Percentiles rank a stretch among this genome's conserved stretches.
phyloP scores from a whole-genome alignment of 164 flowering plant genomes.

The Saururus chinensis region DNA sequence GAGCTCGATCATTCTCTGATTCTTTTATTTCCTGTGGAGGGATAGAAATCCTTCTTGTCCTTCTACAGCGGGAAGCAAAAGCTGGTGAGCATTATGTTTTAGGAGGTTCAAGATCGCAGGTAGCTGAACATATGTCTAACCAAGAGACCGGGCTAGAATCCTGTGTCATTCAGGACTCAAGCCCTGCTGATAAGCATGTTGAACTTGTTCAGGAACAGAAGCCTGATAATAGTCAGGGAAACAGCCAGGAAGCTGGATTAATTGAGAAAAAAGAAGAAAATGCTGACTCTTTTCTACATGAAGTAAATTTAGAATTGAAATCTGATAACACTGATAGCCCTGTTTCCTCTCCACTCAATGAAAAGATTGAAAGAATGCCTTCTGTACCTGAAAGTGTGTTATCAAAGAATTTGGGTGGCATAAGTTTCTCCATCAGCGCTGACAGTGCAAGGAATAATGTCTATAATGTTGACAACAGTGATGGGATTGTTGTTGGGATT shows the following conservation, averaged over 20 bases:
- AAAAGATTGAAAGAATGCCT: slow-evolving; percentile 39
- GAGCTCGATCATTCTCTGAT: slow-evolving; percentile 84
- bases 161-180: background rate
- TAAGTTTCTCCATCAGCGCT: slow-evolving; percentile 76
- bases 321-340: slow-evolving; percentile 13
- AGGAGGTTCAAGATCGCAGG: slow-evolving; percentile 20
- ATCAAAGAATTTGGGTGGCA: slow-evolving; percentile 75
- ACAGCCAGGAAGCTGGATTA: slow-evolving; percentile 20
- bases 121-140: slow-evolving; percentile 11
- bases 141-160: background rate
- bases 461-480: slow-evolving; percentile 76
- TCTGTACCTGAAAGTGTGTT: slow-evolving; percentile 54
- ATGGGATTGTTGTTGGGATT: slow-evolving; percentile 78
- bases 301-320: slow-evolving; percentile 22
- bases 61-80: slow-evolving; percentile 87
- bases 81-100: slow-evolving; percentile 46
- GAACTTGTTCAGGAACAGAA: slow-evolving; percentile 8
- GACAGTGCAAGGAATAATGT: slow-evolving; percentile 94
- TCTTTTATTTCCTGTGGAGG: slow-evolving; percentile 90
- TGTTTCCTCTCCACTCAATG: slow-evolving; percentile 13
- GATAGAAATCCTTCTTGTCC: slow-evolving; percentile 87
- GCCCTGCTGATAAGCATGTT: slow-evolving; percentile 8
- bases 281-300: slow-evolving; percentile 20
- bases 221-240: slow-evolving; percentile 9
- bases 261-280: slow-evolving; percentile 26